Conservation (phyloP, 495 filamentous ascomycete species). For the Xylaria scruposa region DNA sequence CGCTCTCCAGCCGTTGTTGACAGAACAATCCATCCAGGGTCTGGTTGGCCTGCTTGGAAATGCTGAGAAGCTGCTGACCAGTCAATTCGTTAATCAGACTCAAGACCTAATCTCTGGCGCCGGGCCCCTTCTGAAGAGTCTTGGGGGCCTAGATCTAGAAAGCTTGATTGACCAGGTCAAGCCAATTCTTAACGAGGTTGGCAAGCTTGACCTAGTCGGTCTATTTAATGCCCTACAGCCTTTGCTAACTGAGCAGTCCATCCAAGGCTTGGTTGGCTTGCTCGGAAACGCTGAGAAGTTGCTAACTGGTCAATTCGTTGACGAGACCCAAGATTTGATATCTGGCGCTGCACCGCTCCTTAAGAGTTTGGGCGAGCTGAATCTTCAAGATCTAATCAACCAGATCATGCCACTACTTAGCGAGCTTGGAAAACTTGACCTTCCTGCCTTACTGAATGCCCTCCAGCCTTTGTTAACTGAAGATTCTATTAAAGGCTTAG, state of each 20-base stretch:
- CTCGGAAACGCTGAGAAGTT: slow-evolving; percentile 46
- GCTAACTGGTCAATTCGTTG: slow-evolving; percentile 46
- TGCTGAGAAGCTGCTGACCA: slow-evolving; percentile 44
- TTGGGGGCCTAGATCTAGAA: slow-evolving; percentile 52
- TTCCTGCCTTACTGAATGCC: slow-evolving; percentile 37
- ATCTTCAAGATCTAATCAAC: slow-evolving; percentile 36
- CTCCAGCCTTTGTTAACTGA: slow-evolving; percentile 42
- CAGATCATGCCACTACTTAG: slow-evolving; percentile 39
- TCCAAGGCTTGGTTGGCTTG: slow-evolving; percentile 40
- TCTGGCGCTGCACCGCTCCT: slow-evolving; percentile 48
- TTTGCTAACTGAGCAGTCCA: slow-evolving; percentile 36
- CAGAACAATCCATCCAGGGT: slow-evolving; percentile 44
- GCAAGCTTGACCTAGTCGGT: slow-evolving; percentile 42
- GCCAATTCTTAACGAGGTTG: slow-evolving; percentile 40
- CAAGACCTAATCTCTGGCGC: slow-evolving; percentile 52
- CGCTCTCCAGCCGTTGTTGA: slow-evolving; percentile 45
- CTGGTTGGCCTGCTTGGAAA: slow-evolving; percentile 47
- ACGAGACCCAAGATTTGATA: slow-evolving; percentile 45
- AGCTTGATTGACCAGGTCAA: slow-evolving; percentile 31
- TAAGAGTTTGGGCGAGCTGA: slow-evolving; percentile 53
- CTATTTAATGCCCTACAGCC: slow-evolving; percentile 43
- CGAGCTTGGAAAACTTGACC: slow-evolving; percentile 44
- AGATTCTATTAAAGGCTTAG: slow-evolving; percentile 37
- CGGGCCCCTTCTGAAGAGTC: slow-evolving; percentile 47
- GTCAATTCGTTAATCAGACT: slow-evolving; percentile 44